Conservation (phyloP, 2,329 filamentous ascomycete genomes). For the Penicillium hordei region DNA sequence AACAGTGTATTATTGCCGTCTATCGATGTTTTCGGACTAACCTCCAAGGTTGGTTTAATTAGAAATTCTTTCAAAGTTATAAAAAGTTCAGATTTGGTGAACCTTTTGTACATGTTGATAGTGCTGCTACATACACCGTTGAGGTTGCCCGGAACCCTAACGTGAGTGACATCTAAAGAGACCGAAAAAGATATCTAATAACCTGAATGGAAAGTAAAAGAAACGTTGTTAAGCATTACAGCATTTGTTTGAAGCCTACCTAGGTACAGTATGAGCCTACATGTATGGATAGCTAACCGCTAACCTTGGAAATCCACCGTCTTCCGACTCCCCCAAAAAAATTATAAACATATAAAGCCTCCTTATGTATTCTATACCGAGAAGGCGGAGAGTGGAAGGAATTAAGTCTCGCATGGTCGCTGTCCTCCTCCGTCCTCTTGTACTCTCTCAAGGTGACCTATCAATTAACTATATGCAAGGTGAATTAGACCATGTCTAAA, state of each 20-base stretch:
- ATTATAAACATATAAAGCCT: not conserved
- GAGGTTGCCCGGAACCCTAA: not conserved
- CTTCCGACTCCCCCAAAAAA: not conserved
- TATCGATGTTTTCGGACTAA: not conserved
- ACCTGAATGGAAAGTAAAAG: not conserved
- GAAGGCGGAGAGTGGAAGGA: constrained; percentile 1
- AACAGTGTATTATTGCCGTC: not conserved
- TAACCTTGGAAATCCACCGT: not conserved
- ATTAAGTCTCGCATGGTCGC: constrained; percentile 2
- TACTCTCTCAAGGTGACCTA: constrained; percentile 22
- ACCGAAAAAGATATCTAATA: not conserved
- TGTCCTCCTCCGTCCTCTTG: constrained; percentile 7
- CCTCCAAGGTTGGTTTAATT: not conserved
- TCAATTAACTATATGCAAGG: constrained; percentile 19
- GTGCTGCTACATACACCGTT: not conserved
- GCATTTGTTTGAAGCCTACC: not conserved
- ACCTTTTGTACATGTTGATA: not conserved
- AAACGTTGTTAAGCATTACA: not conserved
- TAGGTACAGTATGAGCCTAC: not conserved
- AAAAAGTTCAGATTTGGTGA: not conserved
- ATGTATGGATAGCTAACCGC: not conserved
- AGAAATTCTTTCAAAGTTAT: not conserved
- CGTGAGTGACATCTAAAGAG: not conserved
- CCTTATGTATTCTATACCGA: not conserved
- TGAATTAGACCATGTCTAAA: constrained; percentile 55